Percentiles rank a stretch among this genome's conserved stretches.
Conservation (phyloP, 305 asterid genomes). For the Fraxinus baroniana region DNA sequence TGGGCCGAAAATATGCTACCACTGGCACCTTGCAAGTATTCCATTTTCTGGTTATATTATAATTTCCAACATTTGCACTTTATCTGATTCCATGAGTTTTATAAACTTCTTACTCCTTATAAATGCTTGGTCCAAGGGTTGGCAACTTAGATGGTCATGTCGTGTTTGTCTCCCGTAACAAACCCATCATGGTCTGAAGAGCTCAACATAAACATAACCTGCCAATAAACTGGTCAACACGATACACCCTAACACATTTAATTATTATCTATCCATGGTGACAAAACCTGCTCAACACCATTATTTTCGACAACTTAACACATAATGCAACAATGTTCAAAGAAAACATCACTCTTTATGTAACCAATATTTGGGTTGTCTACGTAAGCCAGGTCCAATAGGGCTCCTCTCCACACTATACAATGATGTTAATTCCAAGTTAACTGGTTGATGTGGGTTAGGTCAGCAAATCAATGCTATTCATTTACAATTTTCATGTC, state of each 20-base stretch:
- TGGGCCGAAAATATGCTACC: not conserved
- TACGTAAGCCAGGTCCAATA: not conserved
- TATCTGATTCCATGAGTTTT: slow-evolving; percentile 10
- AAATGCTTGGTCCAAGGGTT: not conserved
- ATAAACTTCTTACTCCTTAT: not conserved
- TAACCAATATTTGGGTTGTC: not conserved
- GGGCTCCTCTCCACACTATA: not conserved
- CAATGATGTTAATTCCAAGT: not conserved
- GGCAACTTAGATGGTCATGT: not conserved
- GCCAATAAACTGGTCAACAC: not conserved
- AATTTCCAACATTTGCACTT: not conserved
- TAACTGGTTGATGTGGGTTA: not conserved
- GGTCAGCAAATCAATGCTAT: not conserved
- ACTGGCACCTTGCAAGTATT: not conserved
- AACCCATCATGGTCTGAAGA: not conserved
- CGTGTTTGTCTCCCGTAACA: not conserved
- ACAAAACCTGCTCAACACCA: not conserved
- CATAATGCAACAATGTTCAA: not conserved
- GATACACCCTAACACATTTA: not conserved
- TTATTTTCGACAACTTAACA: not conserved
- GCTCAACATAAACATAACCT: not conserved
- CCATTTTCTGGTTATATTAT: not conserved
- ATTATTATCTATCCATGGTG: not conserved
- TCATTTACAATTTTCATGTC: not conserved
- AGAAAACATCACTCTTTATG: not conserved